Percentiles rank a stretch among this genome's conserved stretches.
phyloP scores from a whole-genome alignment of 2,329 filamentous ascomycete species.

The Microdochium paspali region DNA sequence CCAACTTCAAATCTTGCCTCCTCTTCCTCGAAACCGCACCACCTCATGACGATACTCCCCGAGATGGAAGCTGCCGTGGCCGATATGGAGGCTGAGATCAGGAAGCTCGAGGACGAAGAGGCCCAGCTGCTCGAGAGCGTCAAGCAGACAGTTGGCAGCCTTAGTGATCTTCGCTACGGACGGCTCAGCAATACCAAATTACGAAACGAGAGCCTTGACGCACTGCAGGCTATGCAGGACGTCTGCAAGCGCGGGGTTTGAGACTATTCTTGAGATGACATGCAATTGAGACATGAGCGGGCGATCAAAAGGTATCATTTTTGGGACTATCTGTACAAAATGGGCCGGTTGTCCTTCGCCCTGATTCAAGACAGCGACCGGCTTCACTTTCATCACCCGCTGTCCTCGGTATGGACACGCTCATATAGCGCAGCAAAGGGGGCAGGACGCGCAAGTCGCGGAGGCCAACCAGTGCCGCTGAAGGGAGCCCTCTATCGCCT shows the following conservation, averaged over 20 bases:
- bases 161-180: constrained; percentile 80
- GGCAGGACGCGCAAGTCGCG: background rate
- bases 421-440: too few species aligned
- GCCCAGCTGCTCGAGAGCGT: constrained; percentile 50
- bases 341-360: background rate
- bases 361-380: background rate
- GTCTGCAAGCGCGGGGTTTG: constrained; percentile 44
- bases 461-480: background rate
- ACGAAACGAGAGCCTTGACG: constrained; percentile 56
- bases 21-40: constrained; percentile 45
- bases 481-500: background rate
- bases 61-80: constrained; percentile 59
- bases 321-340: background rate
- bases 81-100: constrained; percentile 60
- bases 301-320: background rate
- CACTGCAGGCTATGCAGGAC: constrained; percentile 53
- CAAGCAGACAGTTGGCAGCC: constrained; percentile 54
- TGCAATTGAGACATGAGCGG: too few species aligned
- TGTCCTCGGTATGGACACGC: background rate
- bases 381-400: background rate
- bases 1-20: constrained; percentile 31
- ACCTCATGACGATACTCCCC: constrained; percentile 52
- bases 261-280: too few species aligned
- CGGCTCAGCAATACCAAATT: constrained; percentile 57
- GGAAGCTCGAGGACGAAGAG: constrained; percentile 55